Percentiles rank a stretch among this genome's conserved stretches.
Conservation (phyloP, 1,284 basidiomycete genomes). For the Dichomitus squalens region DNA sequence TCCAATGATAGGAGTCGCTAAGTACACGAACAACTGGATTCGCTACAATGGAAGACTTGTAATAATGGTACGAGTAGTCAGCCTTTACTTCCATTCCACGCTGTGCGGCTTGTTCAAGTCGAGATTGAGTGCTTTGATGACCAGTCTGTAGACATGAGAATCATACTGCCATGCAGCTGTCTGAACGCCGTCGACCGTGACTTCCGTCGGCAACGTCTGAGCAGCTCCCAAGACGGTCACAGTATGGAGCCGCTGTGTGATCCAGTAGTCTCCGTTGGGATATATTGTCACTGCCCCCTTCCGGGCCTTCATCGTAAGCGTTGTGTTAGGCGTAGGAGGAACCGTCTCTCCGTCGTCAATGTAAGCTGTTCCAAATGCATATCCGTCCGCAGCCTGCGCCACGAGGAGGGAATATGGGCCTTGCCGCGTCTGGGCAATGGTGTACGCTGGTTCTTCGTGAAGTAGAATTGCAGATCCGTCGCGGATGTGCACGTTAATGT, state of each 20-base stretch:
- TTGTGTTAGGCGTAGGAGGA: conserved; percentile 52
- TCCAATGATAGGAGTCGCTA: too few relatives aligned
- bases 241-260: conserved; percentile 32
- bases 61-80: not conserved
- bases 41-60: too few relatives aligned
- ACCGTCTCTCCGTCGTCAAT: conserved; percentile 66
- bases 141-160: conserved; percentile 17
- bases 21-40: too few relatives aligned
- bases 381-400: conserved; percentile 46
- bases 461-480: conserved; percentile 61
- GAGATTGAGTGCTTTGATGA: conserved; percentile 14
- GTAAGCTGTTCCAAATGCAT: conserved; percentile 58
- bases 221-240: conserved; percentile 39
- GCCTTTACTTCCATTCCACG: conserved; percentile 16
- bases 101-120: conserved; percentile 15
- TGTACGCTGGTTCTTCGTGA: conserved; percentile 58
- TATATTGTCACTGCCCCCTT: conserved; percentile 38
- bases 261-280: conserved; percentile 37
- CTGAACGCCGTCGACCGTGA: conserved; percentile 15
- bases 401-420: conserved; percentile 59
- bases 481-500: conserved; percentile 73
- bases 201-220: conserved; percentile 25
- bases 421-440: conserved; percentile 56
- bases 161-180: conserved; percentile 21
- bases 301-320: conserved; percentile 42